Evolutionary conservation across 805 yeast species (phyloP).

Genomic region (Cyberlindnera veronae): DNA sequence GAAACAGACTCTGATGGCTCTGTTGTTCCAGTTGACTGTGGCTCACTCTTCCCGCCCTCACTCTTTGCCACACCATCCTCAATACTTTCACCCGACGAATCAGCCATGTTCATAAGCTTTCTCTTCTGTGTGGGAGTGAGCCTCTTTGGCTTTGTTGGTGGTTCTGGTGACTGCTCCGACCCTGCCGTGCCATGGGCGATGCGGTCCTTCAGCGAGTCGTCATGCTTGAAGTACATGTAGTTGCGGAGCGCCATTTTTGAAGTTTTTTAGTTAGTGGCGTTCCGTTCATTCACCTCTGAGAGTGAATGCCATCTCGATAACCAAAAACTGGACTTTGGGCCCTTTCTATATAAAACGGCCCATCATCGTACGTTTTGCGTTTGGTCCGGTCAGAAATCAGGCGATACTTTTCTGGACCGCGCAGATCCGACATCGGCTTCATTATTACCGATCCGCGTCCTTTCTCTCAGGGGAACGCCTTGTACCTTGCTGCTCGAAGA

Average conservation of each 20-base stretch:
- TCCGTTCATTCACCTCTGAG: too few species aligned
- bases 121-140: slow-evolving; percentile 29
- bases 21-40: neutral
- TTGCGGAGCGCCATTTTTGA: slow-evolving; percentile 42
- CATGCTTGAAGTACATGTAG: slow-evolving; percentile 41
- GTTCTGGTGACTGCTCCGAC: neutral
- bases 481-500: too few species aligned
- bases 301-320: too few species aligned
- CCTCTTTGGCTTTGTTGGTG: slow-evolving; percentile 16
- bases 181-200: slow-evolving; percentile 30
- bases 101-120: slow-evolving; percentile 17
- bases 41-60: neutral
- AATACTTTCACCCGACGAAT: slow-evolving; percentile 1
- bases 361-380: too few species aligned
- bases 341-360: too few species aligned
- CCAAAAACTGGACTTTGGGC: too few species aligned
- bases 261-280: too few species aligned
- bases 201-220: slow-evolving; percentile 32
- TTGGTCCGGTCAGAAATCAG: too few species aligned
- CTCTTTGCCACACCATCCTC: neutral
- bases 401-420: too few species aligned
- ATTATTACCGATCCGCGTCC: too few species aligned
- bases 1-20: neutral
- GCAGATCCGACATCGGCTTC: too few species aligned
- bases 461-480: too few species aligned